Evolutionary conservation across 2,329 filamentous ascomycete species (phyloP).

Genomic region (Cryphonectria naterciae): DNA sequence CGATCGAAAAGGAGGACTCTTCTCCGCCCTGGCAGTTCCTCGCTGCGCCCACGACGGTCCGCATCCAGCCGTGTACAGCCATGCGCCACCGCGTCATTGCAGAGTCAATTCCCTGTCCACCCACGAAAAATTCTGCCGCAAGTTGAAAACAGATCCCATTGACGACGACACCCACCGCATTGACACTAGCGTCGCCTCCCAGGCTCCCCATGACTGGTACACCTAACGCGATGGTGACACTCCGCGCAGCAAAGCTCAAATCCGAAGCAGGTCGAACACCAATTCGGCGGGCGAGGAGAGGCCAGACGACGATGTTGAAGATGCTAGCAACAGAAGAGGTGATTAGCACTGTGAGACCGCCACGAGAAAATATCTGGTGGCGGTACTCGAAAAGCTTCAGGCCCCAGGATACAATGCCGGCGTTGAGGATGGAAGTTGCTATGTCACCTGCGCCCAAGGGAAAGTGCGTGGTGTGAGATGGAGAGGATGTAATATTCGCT

Average conservation of each 20-base stretch:
- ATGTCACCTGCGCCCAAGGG: slow-evolving; percentile 51
- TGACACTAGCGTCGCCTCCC: slow-evolving; percentile 50
- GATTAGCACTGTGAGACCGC: slow-evolving; percentile 45
- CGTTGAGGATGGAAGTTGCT: slow-evolving; percentile 53
- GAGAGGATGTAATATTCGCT: background rate
- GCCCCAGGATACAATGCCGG: slow-evolving; percentile 57
- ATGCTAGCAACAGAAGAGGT: slow-evolving; percentile 44
- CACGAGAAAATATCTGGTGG: slow-evolving; percentile 47
- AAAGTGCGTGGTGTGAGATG: background rate
- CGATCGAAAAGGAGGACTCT: background rate
- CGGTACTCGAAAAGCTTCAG: slow-evolving; percentile 58
- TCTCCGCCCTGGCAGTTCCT: background rate
- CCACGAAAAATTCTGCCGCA: slow-evolving; percentile 38
- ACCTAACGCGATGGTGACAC: slow-evolving; percentile 54
- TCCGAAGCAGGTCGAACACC: slow-evolving; percentile 42
- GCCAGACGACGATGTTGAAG: slow-evolving; percentile 48
- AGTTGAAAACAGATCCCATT: slow-evolving; percentile 51
- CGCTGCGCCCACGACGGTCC: background rate
- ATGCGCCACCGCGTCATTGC: background rate
- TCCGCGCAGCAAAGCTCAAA: slow-evolving; percentile 54
- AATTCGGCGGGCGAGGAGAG: slow-evolving; percentile 42
- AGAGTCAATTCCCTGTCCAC: slow-evolving; percentile 4
- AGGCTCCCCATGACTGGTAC: slow-evolving; percentile 51
- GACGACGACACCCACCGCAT: slow-evolving; percentile 55
- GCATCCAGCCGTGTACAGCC: background rate